Evolutionary conservation across 2,329 filamentous ascomycete species (phyloP).

Genomic region (Penicillium fuscoglaucum): DNA sequence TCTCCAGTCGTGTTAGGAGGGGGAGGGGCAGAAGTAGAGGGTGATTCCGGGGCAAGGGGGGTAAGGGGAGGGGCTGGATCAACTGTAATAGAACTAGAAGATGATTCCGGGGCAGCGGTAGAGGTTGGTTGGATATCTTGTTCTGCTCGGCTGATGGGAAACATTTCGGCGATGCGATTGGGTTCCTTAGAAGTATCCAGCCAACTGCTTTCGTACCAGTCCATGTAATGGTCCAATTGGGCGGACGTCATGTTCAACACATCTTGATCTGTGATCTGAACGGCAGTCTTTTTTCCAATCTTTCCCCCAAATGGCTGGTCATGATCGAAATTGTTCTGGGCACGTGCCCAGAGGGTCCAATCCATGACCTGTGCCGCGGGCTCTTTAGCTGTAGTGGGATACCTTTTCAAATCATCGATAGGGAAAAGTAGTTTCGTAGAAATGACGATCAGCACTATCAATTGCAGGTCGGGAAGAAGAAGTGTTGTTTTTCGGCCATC

Average conservation of each 20-base stretch:
- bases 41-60: neutral
- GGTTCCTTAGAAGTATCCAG: constrained; percentile 32
- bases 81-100: constrained; percentile 1
- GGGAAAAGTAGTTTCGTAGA: constrained; percentile 79
- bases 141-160: constrained; percentile 36
- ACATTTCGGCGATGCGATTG: constrained; percentile 45
- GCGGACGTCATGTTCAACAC: constrained; percentile 61
- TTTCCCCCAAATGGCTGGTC: constrained; percentile 34
- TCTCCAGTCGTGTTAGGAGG: constrained; percentile 21
- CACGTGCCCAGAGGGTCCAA: constrained; percentile 69
- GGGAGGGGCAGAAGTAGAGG: neutral
- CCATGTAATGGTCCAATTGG: constrained; percentile 72
- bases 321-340: constrained; percentile 46
- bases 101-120: constrained; percentile 2
- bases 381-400: constrained; percentile 54
- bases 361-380: constrained; percentile 63
- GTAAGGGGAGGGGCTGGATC: constrained; percentile 7
- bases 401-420: constrained; percentile 60
- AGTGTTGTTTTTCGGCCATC: constrained; percentile 42
- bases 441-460: constrained; percentile 70
- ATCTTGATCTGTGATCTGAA: constrained; percentile 61
- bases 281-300: constrained; percentile 50
- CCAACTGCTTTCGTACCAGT: constrained; percentile 74
- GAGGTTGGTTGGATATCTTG: constrained; percentile 13
- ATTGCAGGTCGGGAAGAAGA: constrained; percentile 71